Evolutionary conservation across 2,329 filamentous ascomycete genomes (phyloP).

Genomic region (Alternaria longipes): DNA sequence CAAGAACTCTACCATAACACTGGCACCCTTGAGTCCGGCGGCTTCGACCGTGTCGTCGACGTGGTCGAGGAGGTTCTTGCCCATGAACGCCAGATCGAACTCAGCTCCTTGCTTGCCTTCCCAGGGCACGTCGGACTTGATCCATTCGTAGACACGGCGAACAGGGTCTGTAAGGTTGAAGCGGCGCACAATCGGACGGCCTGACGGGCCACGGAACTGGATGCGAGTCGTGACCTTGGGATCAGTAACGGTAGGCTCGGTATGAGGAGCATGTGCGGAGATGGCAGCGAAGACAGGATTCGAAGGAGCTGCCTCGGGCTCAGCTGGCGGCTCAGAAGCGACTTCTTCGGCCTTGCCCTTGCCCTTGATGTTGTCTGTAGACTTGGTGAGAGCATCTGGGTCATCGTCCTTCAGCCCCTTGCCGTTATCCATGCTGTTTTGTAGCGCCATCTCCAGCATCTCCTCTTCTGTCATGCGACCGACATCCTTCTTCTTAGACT

Average conservation of each 20-base stretch:
- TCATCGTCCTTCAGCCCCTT: conserved; percentile 70
- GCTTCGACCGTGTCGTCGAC: conserved; percentile 79
- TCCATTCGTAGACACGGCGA: conserved; percentile 90
- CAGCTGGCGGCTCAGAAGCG: conserved; percentile 25
- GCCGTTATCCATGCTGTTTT: conserved; percentile 79
- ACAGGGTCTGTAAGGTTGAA: conserved; percentile 82
- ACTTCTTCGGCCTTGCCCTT: conserved; percentile 49
- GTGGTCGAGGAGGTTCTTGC: conserved; percentile 81
- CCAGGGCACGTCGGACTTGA: conserved; percentile 82
- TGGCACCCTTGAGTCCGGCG: conserved; percentile 88
- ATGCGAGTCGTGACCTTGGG: conserved; percentile 82
- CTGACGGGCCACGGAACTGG: conserved; percentile 78
- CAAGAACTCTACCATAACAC: conserved; percentile 90
- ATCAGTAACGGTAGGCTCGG: conserved; percentile 74
- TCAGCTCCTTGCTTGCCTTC: conserved; percentile 79
- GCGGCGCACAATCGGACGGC: conserved; percentile 83
- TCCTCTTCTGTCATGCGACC: conserved; percentile 95
- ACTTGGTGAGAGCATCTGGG: conserved; percentile 87
- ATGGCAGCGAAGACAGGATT: conserved; percentile 73
- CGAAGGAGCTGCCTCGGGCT: conserved; percentile 22
- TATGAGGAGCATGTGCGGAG: conserved; percentile 75
- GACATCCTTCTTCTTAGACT: conserved; percentile 76
- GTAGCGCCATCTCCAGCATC: conserved; percentile 92
- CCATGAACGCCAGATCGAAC: conserved; percentile 91
- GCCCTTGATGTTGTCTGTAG: conserved; percentile 63